Base-by-base conservation (phyloP, 805 yeast genomes). In the Clavispora vitiphila region DNA sequence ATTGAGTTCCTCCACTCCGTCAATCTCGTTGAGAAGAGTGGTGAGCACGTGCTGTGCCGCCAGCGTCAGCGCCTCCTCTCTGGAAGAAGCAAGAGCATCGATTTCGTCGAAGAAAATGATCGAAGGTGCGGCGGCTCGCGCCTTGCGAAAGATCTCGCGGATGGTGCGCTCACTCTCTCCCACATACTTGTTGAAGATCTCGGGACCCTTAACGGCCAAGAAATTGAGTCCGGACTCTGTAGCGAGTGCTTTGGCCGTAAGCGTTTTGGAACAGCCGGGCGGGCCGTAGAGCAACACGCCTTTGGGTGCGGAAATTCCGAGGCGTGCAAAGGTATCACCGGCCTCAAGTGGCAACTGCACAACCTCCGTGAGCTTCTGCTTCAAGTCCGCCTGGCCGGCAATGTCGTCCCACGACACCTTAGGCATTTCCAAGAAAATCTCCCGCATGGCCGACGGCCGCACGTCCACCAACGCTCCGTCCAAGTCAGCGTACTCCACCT, bases 391-490 rank as follows among this genome's bases (percentile, higher is more conserved):
- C 61, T 93, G 98, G 3, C 99, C 99, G 11, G 98, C 98, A 54
- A 93, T 90, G 64, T 93, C 99, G 15, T 77, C 66, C 98, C 99
- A 93, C 46, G 77, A 74, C 0, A 90, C 95, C 54, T 87, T 86
- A 8, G 99, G 98, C 78, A 90, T 86, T 54, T 93, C 99, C 38
- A 93, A 68, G 42, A 89, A 83, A 39, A 91, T 86, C 60, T 93
- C 99, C 44, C 96, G 76, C 99, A 93, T 93, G 2, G 98, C 98
- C 45, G 96, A 85, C 2, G 99, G 98, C 38, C 95, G 73, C 2
- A 93, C 80, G n/a, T 86, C 90, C 1, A 79, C 63, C 58, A 89
- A 62, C 0, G 97, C 90, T 18, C 61, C 62, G 37, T 80, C 80
- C n/a, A 91, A 70, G 54, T 91, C 96, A 1, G 58, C 60, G 9